These are phyloP conservation scores for Rhynchosporium agropyri DNA, from an alignment of 2,329 filamentous ascomycete species.

Conservation along the genomic window DNA sequence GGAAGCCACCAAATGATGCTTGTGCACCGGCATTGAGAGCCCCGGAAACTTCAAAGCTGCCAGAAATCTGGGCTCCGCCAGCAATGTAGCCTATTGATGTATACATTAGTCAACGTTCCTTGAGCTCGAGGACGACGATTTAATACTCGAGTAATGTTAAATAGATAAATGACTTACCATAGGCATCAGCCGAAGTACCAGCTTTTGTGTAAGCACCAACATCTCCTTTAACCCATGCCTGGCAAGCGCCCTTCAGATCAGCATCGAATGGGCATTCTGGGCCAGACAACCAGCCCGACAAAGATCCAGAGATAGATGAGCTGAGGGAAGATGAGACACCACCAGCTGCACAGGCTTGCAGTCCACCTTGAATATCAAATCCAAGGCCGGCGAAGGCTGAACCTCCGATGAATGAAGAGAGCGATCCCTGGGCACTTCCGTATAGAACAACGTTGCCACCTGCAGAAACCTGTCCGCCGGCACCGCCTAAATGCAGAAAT, in stretches of 20 bases:
- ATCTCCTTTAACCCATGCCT: conserved; percentile 4
- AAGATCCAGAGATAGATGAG: neutral
- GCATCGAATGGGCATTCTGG: neutral
- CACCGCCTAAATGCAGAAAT: neutral
- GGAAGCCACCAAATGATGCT: conserved; percentile 2
- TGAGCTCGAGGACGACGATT: too few species aligned
- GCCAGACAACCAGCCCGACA: neutral
- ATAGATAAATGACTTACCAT: neutral
- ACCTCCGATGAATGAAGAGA: neutral
- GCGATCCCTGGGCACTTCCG: neutral
- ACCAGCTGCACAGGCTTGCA: neutral
- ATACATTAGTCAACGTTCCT: neutral
- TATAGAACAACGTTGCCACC: neutral
- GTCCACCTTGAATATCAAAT: neutral
- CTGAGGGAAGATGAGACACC: neutral
- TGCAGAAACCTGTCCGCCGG: neutral
- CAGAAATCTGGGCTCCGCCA: conserved; percentile 1
- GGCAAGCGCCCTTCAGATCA: neutral
- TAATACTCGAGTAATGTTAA: neutral
- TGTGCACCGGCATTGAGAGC: conserved; percentile 8
- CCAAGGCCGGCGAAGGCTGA: neutral
- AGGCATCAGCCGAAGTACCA: conserved; percentile 11
- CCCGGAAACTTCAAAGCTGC: conserved; percentile 6
- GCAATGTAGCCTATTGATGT: conserved; percentile 1
- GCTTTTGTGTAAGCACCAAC: neutral